Base-by-base conservation (phyloP, 2,329 filamentous ascomycete genomes). In the Pseudocercospora crystallina region DNA sequence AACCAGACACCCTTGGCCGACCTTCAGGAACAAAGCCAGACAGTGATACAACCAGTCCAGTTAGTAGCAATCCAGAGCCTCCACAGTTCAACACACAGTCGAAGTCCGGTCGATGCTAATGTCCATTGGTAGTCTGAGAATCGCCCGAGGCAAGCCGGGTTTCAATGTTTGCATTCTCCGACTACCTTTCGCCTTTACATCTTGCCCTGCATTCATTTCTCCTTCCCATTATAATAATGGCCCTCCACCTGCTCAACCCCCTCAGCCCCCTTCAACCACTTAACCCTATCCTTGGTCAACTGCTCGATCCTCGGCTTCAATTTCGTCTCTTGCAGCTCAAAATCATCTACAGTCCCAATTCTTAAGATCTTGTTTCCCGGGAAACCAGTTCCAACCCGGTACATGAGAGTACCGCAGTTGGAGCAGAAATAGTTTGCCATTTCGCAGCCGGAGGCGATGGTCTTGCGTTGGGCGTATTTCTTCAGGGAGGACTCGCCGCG, bases 351-450 rank as follows among this genome's bases (percentile, higher is more conserved):
- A 0, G 80, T 84, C 0, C 83, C 83, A 43, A 83, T 75, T 0
- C 83, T 69, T 51, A 80, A 45, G 40, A 85, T 76, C 33, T 66
- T 77, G 37, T 53, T 50, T 0, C 72, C 78, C 0, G 80, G 79
- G 46, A 72, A 77, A 0, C 61, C 68, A 11, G 34, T 31, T n/a
- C 34, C 31, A 15, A 47, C 43, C 5, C 82, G 74, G 58, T 83
- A 85, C 80, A 86, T 79, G 4, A 85, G 72, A 0, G 77, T 77
- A 0, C 83, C 82, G 60, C 83, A 86, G 0, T 71, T 77, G 0
- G 61, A 68, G 57, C 83, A 86, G 65, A 86, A 86, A 61, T 75
- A 71, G 60, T 85, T 85, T 7, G 77, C 78, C 82, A 86, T 86
- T 5, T 43, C 65, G 47, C 75, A 72, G 2, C 72, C 72, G 0